Evolutionary conservation across 352 stramenopile species (phyloP).

Genomic region (Phytophthora sojae): DNA sequence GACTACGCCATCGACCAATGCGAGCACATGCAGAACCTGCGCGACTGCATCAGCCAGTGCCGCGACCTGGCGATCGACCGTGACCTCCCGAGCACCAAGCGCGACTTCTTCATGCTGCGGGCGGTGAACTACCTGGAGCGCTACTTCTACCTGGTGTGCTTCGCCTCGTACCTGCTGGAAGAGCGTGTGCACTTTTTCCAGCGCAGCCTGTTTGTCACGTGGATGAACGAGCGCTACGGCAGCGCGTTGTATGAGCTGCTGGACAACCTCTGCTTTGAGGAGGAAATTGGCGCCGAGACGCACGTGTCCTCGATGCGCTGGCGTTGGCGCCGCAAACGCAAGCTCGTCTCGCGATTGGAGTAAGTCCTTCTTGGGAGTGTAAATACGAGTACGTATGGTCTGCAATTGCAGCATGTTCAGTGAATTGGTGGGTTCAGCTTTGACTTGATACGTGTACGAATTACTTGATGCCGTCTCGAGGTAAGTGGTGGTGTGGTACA

Average conservation of each 20-base stretch:
- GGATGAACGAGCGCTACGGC: slow-evolving; percentile 87
- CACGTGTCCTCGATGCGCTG: slow-evolving; percentile 88
- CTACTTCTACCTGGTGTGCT: slow-evolving; percentile 92
- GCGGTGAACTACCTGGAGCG: slow-evolving; percentile 90
- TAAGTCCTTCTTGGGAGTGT: slow-evolving; percentile 27
- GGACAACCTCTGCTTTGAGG: slow-evolving; percentile 88
- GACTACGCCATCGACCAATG: slow-evolving; percentile 82
- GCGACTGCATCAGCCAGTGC: slow-evolving; percentile 84
- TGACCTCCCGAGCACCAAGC: slow-evolving; percentile 69
- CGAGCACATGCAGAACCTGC: slow-evolving; percentile 87
- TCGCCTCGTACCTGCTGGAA: slow-evolving; percentile 87
- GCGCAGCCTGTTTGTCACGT: slow-evolving; percentile 72
- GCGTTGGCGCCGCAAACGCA: slow-evolving; percentile 89
- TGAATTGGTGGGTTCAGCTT: not conserved
- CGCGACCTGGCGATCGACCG: slow-evolving; percentile 79
- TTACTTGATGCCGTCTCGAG: not conserved
- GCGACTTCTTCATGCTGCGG: slow-evolving; percentile 85
- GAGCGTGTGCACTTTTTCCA: slow-evolving; percentile 65
- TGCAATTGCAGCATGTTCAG: not conserved
- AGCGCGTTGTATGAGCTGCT: slow-evolving; percentile 87
- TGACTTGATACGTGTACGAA: not conserved
- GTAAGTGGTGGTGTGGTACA: not conserved
- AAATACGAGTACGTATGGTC: not conserved
- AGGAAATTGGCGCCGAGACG: slow-evolving; percentile 80
- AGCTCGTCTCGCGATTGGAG: slow-evolving; percentile 84